A percentile compares a stretch with the other conserved stretches of the same genome.
phyloP scores from a whole-genome alignment of 169 alveolate genomes.

The Cryptosporidium sp. region DNA sequence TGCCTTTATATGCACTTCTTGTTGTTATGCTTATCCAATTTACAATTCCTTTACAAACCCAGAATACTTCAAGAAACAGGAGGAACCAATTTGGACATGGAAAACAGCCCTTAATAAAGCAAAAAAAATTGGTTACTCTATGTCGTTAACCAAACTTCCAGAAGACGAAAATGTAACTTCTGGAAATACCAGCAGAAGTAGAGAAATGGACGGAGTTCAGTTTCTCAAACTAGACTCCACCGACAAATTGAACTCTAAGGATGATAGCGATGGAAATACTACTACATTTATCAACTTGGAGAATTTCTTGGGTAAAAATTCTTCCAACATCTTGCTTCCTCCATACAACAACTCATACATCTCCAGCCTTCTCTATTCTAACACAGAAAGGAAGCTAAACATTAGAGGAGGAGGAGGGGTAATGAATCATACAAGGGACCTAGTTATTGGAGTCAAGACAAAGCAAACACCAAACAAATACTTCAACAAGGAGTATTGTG shows the following conservation, averaged over 20 bases:
- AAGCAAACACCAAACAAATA: background rate
- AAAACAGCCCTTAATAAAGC: conserved; percentile 14
- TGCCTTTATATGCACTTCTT: conserved; percentile 36
- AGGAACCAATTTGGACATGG: conserved; percentile 73
- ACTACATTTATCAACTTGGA: background rate
- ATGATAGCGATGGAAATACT: background rate
- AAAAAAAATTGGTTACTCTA: background rate
- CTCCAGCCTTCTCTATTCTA: background rate
- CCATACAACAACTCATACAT: background rate
- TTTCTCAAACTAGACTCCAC: background rate
- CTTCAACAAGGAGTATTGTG: conserved; percentile 37
- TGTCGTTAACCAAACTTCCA: background rate
- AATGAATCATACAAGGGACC: background rate
- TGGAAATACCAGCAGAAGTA: background rate
- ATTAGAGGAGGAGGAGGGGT: background rate
- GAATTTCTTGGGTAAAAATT: no score
- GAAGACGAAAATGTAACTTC: background rate
- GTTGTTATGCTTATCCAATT: conserved; percentile 52
- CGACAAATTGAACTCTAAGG: background rate
- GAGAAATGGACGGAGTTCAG: background rate
- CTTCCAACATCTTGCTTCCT: background rate
- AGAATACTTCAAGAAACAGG: conserved; percentile 19
- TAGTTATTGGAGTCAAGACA: background rate
- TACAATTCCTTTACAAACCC: conserved; percentile 52
- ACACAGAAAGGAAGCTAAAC: conserved; percentile 4